Percentiles rank a stretch among this genome's conserved stretches.
phyloP scores from a whole-genome alignment of 2,329 filamentous ascomycete genomes.

The Verticillium albo-atrum region DNA sequence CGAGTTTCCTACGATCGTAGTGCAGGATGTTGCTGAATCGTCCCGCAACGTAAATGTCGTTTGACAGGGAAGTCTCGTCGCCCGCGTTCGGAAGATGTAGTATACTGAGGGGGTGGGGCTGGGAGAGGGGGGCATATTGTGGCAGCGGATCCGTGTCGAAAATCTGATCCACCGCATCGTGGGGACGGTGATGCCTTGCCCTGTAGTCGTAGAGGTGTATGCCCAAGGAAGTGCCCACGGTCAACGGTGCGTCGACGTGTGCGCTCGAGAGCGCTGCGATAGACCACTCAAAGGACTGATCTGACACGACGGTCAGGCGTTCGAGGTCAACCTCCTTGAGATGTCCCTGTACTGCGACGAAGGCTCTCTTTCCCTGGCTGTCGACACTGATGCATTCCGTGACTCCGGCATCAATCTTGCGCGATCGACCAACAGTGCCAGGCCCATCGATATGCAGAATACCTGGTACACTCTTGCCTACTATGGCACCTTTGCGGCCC shows the following conservation, averaged over 20 bases:
- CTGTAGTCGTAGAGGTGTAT: slow-evolving; percentile 81
- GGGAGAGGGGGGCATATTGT: slow-evolving; percentile 67
- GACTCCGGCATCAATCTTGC: slow-evolving; percentile 66
- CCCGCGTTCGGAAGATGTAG: slow-evolving; percentile 65
- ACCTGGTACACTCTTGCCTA: slow-evolving; percentile 61
- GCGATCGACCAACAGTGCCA: slow-evolving; percentile 43
- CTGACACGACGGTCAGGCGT: slow-evolving; percentile 64
- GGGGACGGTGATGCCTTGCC: slow-evolving; percentile 25
- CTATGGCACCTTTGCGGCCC: slow-evolving; percentile 53
- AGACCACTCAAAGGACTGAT: slow-evolving; percentile 71
- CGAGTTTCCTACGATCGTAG: slow-evolving; percentile 85
- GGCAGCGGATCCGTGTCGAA: slow-evolving; percentile 50
- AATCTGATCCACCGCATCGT: slow-evolving; percentile 18
- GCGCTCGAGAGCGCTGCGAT: slow-evolving; percentile 78
- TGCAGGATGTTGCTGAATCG: slow-evolving; percentile 84
- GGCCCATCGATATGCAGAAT: slow-evolving; percentile 58
- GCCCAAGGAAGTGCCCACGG: slow-evolving; percentile 76
- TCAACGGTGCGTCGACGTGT: slow-evolving; percentile 64
- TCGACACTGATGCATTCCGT: slow-evolving; percentile 83
- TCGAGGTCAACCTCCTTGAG: slow-evolving; percentile 79
- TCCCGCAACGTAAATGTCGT: slow-evolving; percentile 84
- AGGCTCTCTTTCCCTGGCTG: slow-evolving; percentile 61
- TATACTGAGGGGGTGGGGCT: slow-evolving; percentile 79
- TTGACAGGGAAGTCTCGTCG: slow-evolving; percentile 51
- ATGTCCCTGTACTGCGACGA: slow-evolving; percentile 72